Evolutionary conservation across 768 basidiomycete genomes (phyloP), one percentile per base, ranked within the genome.

Genomic region (Naganishia vaughanmartiniae): DNA sequence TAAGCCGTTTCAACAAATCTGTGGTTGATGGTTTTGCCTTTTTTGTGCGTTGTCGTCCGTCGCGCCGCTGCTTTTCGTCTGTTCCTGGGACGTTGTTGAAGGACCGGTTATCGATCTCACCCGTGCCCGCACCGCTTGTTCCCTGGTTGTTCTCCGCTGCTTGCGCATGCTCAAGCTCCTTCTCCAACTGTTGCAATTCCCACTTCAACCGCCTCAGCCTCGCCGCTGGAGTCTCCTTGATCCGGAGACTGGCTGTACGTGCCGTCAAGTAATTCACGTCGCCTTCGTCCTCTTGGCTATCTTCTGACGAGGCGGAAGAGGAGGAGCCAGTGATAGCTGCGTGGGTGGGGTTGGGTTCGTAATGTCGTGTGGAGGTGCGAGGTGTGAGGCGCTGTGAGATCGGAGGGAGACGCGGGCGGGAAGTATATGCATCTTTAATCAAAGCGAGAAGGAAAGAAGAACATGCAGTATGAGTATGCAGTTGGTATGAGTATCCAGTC

Each of bases 131-230:
- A n/a, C 69, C 48, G 86, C 85, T 53, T 86, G 85, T 66, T 87
- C 86, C 42, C 5, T 7, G 2, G 42, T 42, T 15, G 15, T 2
- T 42, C 42, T 7, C 15, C 42, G 14, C 2, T 2, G 42, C 42
- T 42, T 15, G 5, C 17, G 42, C 7, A 42, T 15, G 9, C 31
- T 84, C 82, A 69, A 94, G 84, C 76, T 94, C 91, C 0, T 83
- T 79, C 79, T 99, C 95, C 4, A 99, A 84, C 33, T 91, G 85
- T 0, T 85, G 80, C 0, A 97, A 84, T 76, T 99, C 95, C 1
- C 85, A 85, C 71, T 92, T 90, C 10, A 99, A 84, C 1, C 84
- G 70, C 2, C 82, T 66, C 11, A 84, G 70, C 7, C 81, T 74
- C 21, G 81, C 80, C 31, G 78, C 72, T 5, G 82, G 78, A 0